Evolutionary conservation across 2,329 filamentous ascomycete genomes (phyloP).

Genomic region (Sclerotinia glacialis): DNA sequence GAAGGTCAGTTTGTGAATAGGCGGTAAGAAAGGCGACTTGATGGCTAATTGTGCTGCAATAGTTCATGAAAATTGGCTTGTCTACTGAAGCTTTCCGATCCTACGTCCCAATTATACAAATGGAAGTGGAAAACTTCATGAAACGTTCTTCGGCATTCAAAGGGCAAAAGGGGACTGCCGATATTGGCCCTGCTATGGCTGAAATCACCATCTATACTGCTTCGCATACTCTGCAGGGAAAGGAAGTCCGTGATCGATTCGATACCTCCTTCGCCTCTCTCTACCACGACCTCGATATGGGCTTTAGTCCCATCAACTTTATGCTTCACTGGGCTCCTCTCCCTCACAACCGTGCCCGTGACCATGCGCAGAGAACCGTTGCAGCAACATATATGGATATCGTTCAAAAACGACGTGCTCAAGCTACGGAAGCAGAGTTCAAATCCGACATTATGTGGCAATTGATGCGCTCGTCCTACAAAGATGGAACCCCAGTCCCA

Average conservation of each 20-base stretch:
- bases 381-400: conserved; percentile 79
- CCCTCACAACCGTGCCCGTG: conserved; percentile 81
- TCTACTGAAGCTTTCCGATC: conserved; percentile 69
- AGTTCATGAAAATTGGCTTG: conserved; percentile 80
- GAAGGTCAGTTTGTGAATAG: conserved; percentile 57
- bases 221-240: conserved; percentile 79
- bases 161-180: conserved; percentile 63
- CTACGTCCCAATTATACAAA: conserved; percentile 76
- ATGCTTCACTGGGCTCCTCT: conserved; percentile 84
- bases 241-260: conserved; percentile 76
- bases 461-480: conserved; percentile 81
- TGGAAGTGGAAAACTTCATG: conserved; percentile 72
- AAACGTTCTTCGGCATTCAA: conserved; percentile 66
- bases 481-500: conserved; percentile 73
- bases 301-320: conserved; percentile 87
- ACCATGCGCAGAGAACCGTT: conserved; percentile 76
- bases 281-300: conserved; percentile 88
- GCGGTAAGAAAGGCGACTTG: conserved; percentile 20
- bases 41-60: conserved; percentile 25
- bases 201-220: conserved; percentile 90
- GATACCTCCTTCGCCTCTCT: conserved; percentile 76
- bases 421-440: conserved; percentile 51
- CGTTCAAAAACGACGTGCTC: conserved; percentile 62
- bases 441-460: conserved; percentile 83
- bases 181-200: conserved; percentile 73